Base-by-base conservation (phyloP, 805 yeast species). In the Blastobotrys parvus region DNA sequence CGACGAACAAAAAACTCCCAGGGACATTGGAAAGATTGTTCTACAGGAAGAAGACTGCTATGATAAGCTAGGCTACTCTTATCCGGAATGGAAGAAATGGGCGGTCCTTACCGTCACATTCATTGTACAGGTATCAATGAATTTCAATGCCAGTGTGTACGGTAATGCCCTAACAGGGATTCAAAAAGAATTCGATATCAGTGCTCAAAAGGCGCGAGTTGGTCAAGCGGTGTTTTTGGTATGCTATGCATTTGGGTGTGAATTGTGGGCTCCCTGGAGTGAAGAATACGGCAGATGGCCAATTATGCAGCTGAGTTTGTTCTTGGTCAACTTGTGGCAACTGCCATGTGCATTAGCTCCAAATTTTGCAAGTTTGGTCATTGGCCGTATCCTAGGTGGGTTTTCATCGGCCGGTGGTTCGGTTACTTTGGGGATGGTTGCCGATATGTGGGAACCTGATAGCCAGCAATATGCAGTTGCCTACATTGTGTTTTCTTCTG, bases 201-300 rank as follows among this genome's bases (percentile, higher is more conserved):
- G 68, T 13, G 63, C 62, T 30, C 68, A 67, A 4, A 62, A 64
- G 8, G 76, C 77, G 1, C 64, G 73, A 1, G 60, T 75, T 23
- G 77, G 78, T 2, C 62, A 75, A 46, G 58, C 75, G 11, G 48
- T 75, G 34, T 75, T 71, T 47, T 75, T 75, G 10, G 56, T 75
- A 15, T 77, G 77, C 4, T 76, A 76, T 51, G 82, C 78, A 34
- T 41, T 74, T 27, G 80, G 80, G 2, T 77, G 78, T 3, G 65
- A 75, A 60, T 47, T 74, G 2, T 72, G 75, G 49, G 69, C 77
- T 0, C 79, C 80, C 4, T 51, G 74, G 50, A 68, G 75, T 11
- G 80, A 75, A 52, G 67, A 72, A 47, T 53, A 69, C 39, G 80
- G 79, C 7, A 62, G 80, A 49, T 70, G 71, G 44, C 62, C 67